phyloP scores from a whole-genome alignment of 2,329 filamentous ascomycete genomes.

The Monosporascus sp. region DNA sequence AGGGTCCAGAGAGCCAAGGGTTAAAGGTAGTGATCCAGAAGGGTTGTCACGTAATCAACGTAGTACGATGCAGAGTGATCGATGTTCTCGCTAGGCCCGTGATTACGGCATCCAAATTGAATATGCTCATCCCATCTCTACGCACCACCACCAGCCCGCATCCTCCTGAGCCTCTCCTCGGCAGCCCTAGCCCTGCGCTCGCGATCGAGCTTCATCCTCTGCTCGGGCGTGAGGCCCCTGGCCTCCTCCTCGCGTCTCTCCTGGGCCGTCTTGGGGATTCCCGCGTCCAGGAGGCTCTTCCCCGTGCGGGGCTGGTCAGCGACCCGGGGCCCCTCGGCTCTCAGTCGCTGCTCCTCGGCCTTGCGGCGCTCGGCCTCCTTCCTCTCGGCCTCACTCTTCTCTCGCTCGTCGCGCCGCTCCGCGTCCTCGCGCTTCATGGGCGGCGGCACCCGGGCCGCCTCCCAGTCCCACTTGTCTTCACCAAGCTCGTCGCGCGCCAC shows the following conservation, averaged over 20 bases:
- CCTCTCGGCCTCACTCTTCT: slow-evolving; percentile 63
- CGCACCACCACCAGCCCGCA: slow-evolving; percentile 43
- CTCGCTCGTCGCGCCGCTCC: slow-evolving; percentile 62
- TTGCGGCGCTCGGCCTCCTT: slow-evolving; percentile 68
- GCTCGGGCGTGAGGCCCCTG: slow-evolving; percentile 81
- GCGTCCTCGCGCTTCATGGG: slow-evolving; percentile 67
- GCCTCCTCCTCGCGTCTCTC: slow-evolving; percentile 80
- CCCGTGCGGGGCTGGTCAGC: slow-evolving; percentile 34
- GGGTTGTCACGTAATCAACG: too few species aligned
- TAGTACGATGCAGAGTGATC: too few species aligned
- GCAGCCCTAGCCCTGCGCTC: slow-evolving; percentile 88
- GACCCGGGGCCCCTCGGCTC: slow-evolving; percentile 58
- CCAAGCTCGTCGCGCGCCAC: slow-evolving; percentile 80
- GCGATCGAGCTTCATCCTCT: slow-evolving; percentile 76
- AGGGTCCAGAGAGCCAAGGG: too few species aligned
- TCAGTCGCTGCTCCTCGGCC: slow-evolving; percentile 69
- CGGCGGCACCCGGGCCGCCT: slow-evolving; percentile 65
- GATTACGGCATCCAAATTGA: too few species aligned
- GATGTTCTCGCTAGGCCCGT: too few species aligned
- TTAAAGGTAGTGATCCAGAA: too few species aligned
- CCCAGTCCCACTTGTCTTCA: slow-evolving; percentile 75
- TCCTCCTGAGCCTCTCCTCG: slow-evolving; percentile 74
- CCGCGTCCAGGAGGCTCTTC: slow-evolving; percentile 53
- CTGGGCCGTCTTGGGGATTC: slow-evolving; percentile 66
- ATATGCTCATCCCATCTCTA: too few species aligned